Percentiles rank a stretch among this genome's conserved stretches.
phyloP scores from a whole-genome alignment of 768 basidiomycete species.

The Pleurotus sapidus region DNA sequence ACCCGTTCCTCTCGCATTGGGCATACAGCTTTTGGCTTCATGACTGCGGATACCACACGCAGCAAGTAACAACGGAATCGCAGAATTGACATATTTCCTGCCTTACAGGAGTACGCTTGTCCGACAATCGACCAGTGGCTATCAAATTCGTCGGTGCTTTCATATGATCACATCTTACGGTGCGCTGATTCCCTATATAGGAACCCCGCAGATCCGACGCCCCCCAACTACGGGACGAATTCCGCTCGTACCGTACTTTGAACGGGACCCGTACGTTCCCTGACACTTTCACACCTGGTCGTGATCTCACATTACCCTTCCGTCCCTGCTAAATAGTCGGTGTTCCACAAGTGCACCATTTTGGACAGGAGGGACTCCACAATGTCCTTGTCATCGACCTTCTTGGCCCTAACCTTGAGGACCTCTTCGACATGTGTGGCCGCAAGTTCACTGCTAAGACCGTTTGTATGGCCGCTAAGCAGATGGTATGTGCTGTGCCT shows the following conservation, averaged over 20 bases:
- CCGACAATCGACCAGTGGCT: conserved; percentile 74
- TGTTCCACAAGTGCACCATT: conserved; percentile 97
- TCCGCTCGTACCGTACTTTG: conserved; percentile 94
- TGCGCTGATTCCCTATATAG: conserved; percentile 31
- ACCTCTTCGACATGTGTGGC: conserved; percentile 98
- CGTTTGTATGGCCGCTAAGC: conserved; percentile 97
- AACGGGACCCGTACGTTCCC: conserved; percentile 75
- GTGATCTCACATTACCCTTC: conserved; percentile 12
- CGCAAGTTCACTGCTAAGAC: conserved; percentile 98
- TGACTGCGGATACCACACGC: too few species aligned
- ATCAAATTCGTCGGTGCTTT: conserved; percentile 85
- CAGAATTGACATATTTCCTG: background rate
- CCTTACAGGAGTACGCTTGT: background rate
- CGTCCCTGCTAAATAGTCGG: conserved; percentile 56
- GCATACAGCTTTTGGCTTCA: too few species aligned
- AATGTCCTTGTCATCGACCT: conserved; percentile 95
- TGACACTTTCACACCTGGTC: conserved; percentile 7
- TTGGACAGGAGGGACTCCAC: conserved; percentile 97
- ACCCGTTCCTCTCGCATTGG: background rate
- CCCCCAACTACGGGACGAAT: conserved; percentile 95
- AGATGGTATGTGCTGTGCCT: conserved; percentile 71
- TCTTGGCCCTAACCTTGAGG: conserved; percentile 95
- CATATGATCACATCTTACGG: conserved; percentile 4
- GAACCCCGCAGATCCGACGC: conserved; percentile 97
- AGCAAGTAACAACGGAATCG: too few species aligned